Evolutionary conservation across 2,329 filamentous ascomycete genomes (phyloP).

Genomic region (Chrysosporium keratinophilum): DNA sequence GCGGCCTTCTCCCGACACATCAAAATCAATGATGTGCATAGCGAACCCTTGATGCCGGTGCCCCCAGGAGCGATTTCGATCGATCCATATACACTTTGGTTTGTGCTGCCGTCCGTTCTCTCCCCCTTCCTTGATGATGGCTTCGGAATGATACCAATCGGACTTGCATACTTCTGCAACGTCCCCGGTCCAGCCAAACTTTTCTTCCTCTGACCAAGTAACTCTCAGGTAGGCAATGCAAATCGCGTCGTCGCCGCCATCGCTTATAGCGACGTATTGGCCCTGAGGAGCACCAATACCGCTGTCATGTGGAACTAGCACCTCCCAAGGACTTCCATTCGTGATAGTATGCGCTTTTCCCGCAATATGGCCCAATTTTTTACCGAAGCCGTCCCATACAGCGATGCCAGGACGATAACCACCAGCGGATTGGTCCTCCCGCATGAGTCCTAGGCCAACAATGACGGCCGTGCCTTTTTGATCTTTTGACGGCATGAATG

Average conservation of each 20-base stretch:
- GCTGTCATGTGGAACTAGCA: background rate
- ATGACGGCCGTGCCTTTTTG: background rate
- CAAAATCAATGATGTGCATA: slow-evolving; percentile 1
- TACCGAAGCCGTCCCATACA: background rate
- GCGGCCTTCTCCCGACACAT: background rate
- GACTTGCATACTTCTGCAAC: slow-evolving; percentile 18
- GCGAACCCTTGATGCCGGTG: background rate
- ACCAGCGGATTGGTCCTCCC: background rate
- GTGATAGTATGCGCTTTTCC: background rate
- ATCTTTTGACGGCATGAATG: background rate
- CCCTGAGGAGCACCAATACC: background rate
- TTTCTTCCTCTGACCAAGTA: background rate
- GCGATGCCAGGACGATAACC: background rate
- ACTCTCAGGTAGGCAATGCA: slow-evolving; percentile 1
- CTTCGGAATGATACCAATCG: slow-evolving; percentile 19
- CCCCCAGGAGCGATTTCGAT: slow-evolving; percentile 4
- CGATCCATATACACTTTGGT: slow-evolving; percentile 21
- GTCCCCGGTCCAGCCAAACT: slow-evolving; percentile 18
- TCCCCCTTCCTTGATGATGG: slow-evolving; percentile 8
- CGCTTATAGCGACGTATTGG: background rate
- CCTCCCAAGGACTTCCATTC: background rate
- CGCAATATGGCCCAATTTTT: background rate
- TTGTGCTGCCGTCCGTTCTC: background rate
- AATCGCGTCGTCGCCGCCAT: slow-evolving; percentile 2
- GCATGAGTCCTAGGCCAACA: background rate